Conservation (phyloP, 106 monocot genomes). For the Posidonia australis region DNA sequence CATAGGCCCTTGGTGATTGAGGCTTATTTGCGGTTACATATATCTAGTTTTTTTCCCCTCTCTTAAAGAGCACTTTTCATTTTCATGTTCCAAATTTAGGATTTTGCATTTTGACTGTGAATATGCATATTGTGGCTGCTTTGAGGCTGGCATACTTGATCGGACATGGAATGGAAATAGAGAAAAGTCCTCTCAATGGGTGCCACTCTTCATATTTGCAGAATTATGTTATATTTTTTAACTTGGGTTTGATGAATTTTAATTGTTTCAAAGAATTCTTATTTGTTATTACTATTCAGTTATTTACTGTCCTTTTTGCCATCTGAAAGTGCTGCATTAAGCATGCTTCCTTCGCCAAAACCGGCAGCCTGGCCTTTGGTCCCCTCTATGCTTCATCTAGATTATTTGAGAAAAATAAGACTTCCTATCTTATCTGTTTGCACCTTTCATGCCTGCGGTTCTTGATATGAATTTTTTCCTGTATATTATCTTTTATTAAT, state of each 20-base stretch:
- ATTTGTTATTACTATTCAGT: not conserved
- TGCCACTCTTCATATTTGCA: conserved; percentile 9
- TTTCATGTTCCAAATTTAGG: too few species aligned
- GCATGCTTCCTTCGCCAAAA: conserved; percentile 99
- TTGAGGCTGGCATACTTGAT: conserved; percentile 96
- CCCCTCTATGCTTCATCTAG: conserved; percentile 66
- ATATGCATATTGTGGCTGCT: conserved; percentile 32
- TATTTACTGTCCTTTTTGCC: not conserved
- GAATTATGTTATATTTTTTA: not conserved
- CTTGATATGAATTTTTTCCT: too few species aligned
- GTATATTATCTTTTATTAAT: too few species aligned
- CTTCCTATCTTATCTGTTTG: not conserved
- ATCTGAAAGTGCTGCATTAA: conserved; percentile 73
- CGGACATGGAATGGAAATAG: conserved; percentile 78
- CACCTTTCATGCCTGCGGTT: not conserved
- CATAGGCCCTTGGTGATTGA: too few species aligned
- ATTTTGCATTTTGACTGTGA: not conserved
- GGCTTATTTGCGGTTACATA: too few species aligned
- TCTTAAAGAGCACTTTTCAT: too few species aligned
- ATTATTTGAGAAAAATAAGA: conserved; percentile 79
- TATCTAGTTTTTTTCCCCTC: too few species aligned
- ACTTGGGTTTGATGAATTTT: not conserved
- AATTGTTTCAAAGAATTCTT: not conserved
- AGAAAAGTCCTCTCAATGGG: conserved; percentile 89
- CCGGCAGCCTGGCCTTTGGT: conserved; percentile 82